Percentiles rank a stretch among this genome's conserved stretches.
phyloP scores from a whole-genome alignment of 495 filamentous ascomycete species.

The Talaromyces proteolyticus region DNA sequence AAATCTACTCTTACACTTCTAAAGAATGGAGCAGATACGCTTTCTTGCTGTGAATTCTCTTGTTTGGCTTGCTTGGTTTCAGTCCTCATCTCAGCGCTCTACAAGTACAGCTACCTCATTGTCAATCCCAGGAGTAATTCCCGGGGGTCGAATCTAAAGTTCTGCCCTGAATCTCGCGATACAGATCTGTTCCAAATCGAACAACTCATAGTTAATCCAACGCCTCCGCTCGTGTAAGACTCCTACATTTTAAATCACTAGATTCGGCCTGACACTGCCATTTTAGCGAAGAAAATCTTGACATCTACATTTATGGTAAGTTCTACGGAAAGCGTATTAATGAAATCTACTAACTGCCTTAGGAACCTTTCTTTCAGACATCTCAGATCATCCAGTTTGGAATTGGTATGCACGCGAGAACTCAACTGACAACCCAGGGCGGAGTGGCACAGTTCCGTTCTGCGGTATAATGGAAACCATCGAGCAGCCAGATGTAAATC shows the following conservation, averaged over 20 bases:
- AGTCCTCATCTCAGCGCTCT: background rate
- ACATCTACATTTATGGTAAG: constrained; percentile 3
- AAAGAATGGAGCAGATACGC: background rate
- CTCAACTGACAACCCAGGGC: constrained; percentile 1
- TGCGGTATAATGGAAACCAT: background rate
- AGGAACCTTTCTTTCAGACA: background rate
- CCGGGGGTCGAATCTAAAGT: constrained; percentile 1
- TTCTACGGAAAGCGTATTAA: background rate
- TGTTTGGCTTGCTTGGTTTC: background rate
- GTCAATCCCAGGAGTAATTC: constrained; percentile 1
- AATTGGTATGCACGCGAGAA: constrained; percentile 3
- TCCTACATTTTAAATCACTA: background rate
- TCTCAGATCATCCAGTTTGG: constrained; percentile 1
- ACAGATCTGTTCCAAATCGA: constrained; percentile 3
- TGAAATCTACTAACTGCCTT: background rate
- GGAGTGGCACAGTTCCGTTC: background rate
- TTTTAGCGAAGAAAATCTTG: constrained; percentile 1
- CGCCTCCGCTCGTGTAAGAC: background rate
- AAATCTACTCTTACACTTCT: too few species aligned
- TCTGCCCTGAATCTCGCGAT: constrained; percentile 1
- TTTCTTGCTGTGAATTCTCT: background rate
- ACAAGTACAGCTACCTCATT: background rate
- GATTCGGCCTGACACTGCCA: background rate
- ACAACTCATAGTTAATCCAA: background rate
- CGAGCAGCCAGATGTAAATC: background rate